These are phyloP conservation scores for Neobulgaria alba DNA, from an alignment of 2,329 filamentous ascomycete genomes.

Conservation along the genomic window DNA sequence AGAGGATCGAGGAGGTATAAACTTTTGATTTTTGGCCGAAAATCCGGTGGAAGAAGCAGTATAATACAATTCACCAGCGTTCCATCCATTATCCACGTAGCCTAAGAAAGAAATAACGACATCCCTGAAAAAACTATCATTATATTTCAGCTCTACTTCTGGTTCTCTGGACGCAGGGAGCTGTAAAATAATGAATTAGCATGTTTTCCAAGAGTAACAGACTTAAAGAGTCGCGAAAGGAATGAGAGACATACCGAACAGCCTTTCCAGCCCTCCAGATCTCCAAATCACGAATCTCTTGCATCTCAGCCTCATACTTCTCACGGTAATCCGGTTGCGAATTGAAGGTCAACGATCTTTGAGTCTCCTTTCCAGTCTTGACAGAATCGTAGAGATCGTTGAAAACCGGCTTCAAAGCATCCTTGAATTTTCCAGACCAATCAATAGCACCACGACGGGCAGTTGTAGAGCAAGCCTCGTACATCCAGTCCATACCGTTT, in stretches of 20 bases:
- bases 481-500: conserved; percentile 99
- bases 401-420: conserved; percentile 97
- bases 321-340: conserved; percentile 90
- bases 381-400: conserved; percentile 94
- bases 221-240: not conserved
- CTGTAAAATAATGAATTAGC: conserved; percentile 32
- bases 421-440: conserved; percentile 97
- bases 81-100: conserved; percentile 12
- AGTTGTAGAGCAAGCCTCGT: conserved; percentile 97
- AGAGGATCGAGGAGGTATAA: too few relatives aligned
- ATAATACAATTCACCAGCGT: conserved; percentile 29
- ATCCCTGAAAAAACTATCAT: too few relatives aligned
- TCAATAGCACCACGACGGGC: conserved; percentile 97
- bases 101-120: conserved; percentile 17
- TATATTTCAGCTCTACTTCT: too few relatives aligned
- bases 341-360: conserved; percentile 97
- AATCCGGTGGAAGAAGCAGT: conserved; percentile 21
- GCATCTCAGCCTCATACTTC: conserved; percentile 96
- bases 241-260: conserved; percentile 55
- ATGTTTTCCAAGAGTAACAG: not conserved
- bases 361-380: conserved; percentile 83
- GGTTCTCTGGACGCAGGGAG: conserved; percentile 78
- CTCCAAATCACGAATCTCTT: conserved; percentile 96
- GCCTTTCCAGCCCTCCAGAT: conserved; percentile 99
- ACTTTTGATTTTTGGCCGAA: conserved; percentile 27